phyloP scores from a whole-genome alignment of 768 basidiomycete species.

The Hygrophorus pudorinus region DNA sequence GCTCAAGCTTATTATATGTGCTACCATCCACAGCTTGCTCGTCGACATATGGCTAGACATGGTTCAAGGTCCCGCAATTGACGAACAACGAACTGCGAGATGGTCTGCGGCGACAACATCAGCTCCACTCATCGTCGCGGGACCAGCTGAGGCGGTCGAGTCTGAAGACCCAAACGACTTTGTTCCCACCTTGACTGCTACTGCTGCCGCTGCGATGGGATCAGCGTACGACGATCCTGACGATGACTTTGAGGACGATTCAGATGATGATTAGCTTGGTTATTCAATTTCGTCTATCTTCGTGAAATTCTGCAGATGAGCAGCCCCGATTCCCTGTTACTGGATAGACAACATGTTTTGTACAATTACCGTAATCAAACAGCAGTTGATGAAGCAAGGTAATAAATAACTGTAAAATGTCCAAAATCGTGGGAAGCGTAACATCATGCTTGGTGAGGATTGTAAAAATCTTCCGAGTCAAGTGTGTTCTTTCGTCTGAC shows the following conservation, averaged over 20 bases:
- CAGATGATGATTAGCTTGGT: background rate
- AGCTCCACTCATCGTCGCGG: background rate
- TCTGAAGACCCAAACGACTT: conserved; percentile 5
- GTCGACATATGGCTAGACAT: conserved; percentile 38
- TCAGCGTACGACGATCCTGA: background rate
- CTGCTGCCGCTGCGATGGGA: background rate
- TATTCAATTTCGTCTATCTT: no score
- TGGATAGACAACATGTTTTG: no score
- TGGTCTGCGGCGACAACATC: background rate
- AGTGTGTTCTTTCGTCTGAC: no score
- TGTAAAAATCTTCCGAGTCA: no score
- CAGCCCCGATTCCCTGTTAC: no score
- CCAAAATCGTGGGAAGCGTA: no score
- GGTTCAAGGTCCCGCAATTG: conserved; percentile 34
- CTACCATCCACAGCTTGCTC: conserved; percentile 21
- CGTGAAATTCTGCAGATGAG: no score
- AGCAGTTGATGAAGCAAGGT: no score
- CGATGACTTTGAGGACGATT: background rate
- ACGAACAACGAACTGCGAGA: conserved; percentile 28
- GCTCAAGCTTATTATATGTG: background rate
- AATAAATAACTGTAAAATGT: no score
- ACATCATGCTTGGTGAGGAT: no score
- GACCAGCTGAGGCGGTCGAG: background rate
- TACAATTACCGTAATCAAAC: no score
- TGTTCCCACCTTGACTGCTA: background rate